Percentiles rank a stretch among this genome's conserved stretches.
These are phyloP conservation scores for Cercospora sp. DNA, from an alignment of 2,329 filamentous ascomycete species.

Conservation along the genomic window DNA sequence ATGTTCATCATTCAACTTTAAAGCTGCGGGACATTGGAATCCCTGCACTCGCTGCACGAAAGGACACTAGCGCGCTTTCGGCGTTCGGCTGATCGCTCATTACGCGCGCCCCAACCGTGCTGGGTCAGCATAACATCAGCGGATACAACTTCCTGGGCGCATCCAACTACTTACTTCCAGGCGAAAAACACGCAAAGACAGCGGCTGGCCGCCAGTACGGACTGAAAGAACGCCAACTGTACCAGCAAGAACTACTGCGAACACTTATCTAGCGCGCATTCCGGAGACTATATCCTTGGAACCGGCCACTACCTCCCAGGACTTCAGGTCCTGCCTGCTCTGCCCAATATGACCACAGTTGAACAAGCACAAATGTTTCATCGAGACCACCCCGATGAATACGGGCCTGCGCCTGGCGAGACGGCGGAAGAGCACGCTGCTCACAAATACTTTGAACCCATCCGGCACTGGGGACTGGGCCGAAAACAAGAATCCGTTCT, in stretches of 20 bases:
- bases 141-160: neutral
- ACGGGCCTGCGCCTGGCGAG: conserved; percentile 33
- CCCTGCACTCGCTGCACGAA: neutral
- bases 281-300: neutral
- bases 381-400: conserved; percentile 18
- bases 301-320: neutral
- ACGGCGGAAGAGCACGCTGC: conserved; percentile 34
- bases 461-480: conserved; percentile 36
- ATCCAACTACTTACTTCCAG: neutral
- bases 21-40: conserved; percentile 7
- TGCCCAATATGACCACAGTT: conserved; percentile 21
- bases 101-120: conserved; percentile 2
- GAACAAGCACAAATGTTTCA: conserved; percentile 23
- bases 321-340: neutral
- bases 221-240: neutral
- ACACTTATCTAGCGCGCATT: neutral
- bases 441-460: conserved; percentile 29
- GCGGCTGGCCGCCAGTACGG: neutral
- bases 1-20: conserved; percentile 14
- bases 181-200: neutral
- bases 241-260: neutral
- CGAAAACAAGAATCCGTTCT: conserved; percentile 30
- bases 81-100: conserved; percentile 5
- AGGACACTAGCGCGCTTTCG: neutral
- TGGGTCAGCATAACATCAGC: conserved; percentile 10